A percentile compares a stretch with the other conserved stretches of the same genome.
These are phyloP conservation scores for Casaregolazyma suthepensis DNA, from an alignment of 1,139 yeast species.

Conservation along the genomic window DNA sequence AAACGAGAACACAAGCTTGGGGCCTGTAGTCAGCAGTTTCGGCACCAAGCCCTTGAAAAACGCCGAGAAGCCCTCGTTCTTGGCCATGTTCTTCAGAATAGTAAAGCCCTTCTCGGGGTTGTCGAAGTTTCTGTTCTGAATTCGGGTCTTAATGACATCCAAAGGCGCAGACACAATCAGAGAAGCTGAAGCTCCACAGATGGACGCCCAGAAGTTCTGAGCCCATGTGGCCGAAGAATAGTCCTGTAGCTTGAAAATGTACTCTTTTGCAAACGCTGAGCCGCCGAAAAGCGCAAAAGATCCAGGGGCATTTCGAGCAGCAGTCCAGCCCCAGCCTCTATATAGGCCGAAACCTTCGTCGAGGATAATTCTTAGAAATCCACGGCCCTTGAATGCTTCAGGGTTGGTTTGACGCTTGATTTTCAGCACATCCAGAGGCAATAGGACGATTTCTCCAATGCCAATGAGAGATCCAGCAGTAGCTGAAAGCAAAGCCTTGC, in stretches of 20 bases:
- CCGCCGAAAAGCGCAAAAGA: slow-evolving; percentile 97
- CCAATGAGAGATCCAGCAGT: slow-evolving; percentile 97
- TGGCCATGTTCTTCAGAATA: slow-evolving; percentile 86
- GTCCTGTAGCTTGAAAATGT: slow-evolving; percentile 78
- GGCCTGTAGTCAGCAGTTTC: slow-evolving; percentile 94
- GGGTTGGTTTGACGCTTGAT: slow-evolving; percentile 99
- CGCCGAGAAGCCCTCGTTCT: slow-evolving; percentile 72
- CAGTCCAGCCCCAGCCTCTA: slow-evolving; percentile 99
- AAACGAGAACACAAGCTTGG: slow-evolving; percentile 92
- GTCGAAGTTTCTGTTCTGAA: slow-evolving; percentile 93
- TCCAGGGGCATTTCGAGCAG: slow-evolving; percentile 99
- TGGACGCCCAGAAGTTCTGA: slow-evolving; percentile 94
- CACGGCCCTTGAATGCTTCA: slow-evolving; percentile 95
- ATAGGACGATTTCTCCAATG: slow-evolving; percentile 91
- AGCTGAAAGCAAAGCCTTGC: slow-evolving; percentile 93
- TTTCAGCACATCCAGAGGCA: slow-evolving; percentile 93
- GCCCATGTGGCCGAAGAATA: slow-evolving; percentile 89
- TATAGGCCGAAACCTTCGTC: slow-evolving; percentile 94
- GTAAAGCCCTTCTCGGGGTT: slow-evolving; percentile 92
- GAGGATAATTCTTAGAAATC: slow-evolving; percentile 71
- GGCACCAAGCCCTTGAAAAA: slow-evolving; percentile 98
- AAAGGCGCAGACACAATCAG: slow-evolving; percentile 95
- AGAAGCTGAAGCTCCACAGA: slow-evolving; percentile 96
- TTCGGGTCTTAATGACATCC: slow-evolving; percentile 97
- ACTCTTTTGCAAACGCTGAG: slow-evolving; percentile 97